phyloP scores from a whole-genome alignment of 768 basidiomycete species.

The Psilocybe cyanescens region DNA sequence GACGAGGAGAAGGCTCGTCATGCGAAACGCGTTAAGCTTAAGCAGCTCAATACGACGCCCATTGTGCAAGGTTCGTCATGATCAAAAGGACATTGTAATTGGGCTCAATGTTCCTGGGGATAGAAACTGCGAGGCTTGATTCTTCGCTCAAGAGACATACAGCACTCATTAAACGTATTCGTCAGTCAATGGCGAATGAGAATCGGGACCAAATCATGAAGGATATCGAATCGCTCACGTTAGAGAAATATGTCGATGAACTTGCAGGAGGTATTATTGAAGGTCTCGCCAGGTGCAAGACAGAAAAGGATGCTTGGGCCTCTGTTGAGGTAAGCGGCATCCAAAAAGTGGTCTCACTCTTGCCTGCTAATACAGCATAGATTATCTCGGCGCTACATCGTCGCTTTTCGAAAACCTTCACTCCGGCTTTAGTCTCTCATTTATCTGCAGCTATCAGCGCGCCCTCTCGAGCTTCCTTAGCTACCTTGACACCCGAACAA shows the following conservation, averaged over 20 bases:
- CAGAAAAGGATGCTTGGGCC: constrained; percentile 89
- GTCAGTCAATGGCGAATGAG: constrained; percentile 81
- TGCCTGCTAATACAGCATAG: constrained; percentile 42
- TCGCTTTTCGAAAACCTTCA: constrained; percentile 82
- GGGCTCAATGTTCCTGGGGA: constrained; percentile 1
- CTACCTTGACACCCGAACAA: constrained; percentile 71
- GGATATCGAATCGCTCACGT: constrained; percentile 86
- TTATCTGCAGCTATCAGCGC: constrained; percentile 62
- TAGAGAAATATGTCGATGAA: constrained; percentile 97
- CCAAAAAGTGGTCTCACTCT: neutral
- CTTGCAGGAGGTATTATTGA: constrained; percentile 87
- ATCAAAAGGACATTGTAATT: constrained; percentile 4
- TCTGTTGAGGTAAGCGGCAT: constrained; percentile 78
- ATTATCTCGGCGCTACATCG: constrained; percentile 88
- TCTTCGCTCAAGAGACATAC: constrained; percentile 97
- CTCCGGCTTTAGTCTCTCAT: constrained; percentile 66
- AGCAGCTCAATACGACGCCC: constrained; percentile 55
- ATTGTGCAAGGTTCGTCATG: constrained; percentile 47
- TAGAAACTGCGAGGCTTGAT: constrained; percentile 81
- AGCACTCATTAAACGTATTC: constrained; percentile 91
- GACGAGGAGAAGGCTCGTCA: constrained; percentile 55
- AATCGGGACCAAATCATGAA: constrained; percentile 88
- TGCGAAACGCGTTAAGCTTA: constrained; percentile 61
- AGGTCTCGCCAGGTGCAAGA: constrained; percentile 86
- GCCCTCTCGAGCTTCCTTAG: constrained; percentile 58